Percentiles rank a stretch among this genome's conserved stretches.
Conservation (phyloP, 73 alveolate species). For the Paramecium biaurelia region DNA sequence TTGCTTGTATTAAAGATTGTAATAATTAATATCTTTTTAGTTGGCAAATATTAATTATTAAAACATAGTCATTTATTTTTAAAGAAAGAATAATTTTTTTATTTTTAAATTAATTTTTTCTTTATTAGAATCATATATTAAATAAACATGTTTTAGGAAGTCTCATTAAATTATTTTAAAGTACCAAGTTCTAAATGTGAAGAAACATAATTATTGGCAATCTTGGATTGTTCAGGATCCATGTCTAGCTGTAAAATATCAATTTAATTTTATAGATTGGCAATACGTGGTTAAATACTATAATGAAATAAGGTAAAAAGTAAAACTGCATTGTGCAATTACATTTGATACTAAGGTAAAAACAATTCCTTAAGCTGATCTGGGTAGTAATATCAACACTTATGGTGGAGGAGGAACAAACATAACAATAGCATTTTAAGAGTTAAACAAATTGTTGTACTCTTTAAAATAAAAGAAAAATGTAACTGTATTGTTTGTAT, state of each 20-base stretch:
- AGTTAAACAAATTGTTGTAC: not conserved
- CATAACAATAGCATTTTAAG: not conserved
- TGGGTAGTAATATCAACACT: not conserved
- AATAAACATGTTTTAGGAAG: not conserved
- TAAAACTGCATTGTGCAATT: not conserved
- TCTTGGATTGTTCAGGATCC: slow-evolving; percentile 59
- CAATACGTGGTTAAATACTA: not conserved
- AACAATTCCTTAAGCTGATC: not conserved
- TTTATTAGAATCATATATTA: not conserved
- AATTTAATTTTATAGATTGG: not conserved
- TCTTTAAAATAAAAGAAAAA: not conserved
- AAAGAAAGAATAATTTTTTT: not conserved
- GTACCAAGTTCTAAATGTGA: not conserved
- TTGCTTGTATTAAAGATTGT: no score
- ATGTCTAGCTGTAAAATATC: not conserved
- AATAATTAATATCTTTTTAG: no score
- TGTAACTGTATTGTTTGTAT: slow-evolving; percentile 38
- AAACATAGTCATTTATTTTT: no score
- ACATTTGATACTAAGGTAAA: not conserved
- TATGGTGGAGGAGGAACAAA: slow-evolving; percentile 33
- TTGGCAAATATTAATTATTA: no score
- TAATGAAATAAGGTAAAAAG: not conserved
- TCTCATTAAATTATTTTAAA: not conserved
- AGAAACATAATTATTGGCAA: not conserved
- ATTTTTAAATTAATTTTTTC: no score